A percentile compares a stretch with the other conserved stretches of the same genome.
phyloP scores from a whole-genome alignment of 2,329 filamentous ascomycete genomes.

The Fusarium clavum region DNA sequence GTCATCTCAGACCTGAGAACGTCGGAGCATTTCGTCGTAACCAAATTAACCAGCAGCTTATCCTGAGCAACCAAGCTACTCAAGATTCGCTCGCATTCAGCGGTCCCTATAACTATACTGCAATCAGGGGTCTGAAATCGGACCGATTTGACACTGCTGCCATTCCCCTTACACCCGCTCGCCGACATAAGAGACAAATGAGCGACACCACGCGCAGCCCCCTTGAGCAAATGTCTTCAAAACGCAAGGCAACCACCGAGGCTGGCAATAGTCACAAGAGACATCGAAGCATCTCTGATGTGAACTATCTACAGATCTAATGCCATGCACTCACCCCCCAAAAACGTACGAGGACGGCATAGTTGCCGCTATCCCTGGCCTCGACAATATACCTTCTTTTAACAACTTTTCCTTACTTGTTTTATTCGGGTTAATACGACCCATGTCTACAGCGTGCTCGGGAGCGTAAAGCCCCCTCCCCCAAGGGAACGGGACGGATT shows the following conservation, averaged over 20 bases:
- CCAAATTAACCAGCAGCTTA: constrained; percentile 71
- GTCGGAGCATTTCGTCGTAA: constrained; percentile 83
- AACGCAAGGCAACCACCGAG: constrained; percentile 66
- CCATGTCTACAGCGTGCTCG: constrained; percentile 39
- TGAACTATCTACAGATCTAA: constrained; percentile 61
- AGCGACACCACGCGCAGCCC: constrained; percentile 62
- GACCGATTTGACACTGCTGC: constrained; percentile 74
- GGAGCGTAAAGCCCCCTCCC: constrained; percentile 35
- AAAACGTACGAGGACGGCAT: constrained; percentile 62
- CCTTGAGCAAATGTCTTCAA: constrained; percentile 61
- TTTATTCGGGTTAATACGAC: constrained; percentile 33
- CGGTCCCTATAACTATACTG: constrained; percentile 68
- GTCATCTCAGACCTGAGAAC: constrained; percentile 73
- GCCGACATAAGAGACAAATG: constrained; percentile 65
- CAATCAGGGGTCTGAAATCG: constrained; percentile 71
- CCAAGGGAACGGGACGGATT: constrained; percentile 33
- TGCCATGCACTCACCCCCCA: constrained; percentile 27
- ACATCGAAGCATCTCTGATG: constrained; percentile 69
- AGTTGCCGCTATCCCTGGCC: constrained; percentile 58
- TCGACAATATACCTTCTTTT: constrained; percentile 45
- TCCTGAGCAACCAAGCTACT: constrained; percentile 70
- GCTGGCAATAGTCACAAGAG: constrained; percentile 62
- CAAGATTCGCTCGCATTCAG: constrained; percentile 72
- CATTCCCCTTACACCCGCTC: constrained; percentile 74
- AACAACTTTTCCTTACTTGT: constrained; percentile 34